These are phyloP conservation scores for Talaromyces sp. DNA, from an alignment of 2,329 filamentous ascomycete genomes.

Conservation along the genomic window DNA sequence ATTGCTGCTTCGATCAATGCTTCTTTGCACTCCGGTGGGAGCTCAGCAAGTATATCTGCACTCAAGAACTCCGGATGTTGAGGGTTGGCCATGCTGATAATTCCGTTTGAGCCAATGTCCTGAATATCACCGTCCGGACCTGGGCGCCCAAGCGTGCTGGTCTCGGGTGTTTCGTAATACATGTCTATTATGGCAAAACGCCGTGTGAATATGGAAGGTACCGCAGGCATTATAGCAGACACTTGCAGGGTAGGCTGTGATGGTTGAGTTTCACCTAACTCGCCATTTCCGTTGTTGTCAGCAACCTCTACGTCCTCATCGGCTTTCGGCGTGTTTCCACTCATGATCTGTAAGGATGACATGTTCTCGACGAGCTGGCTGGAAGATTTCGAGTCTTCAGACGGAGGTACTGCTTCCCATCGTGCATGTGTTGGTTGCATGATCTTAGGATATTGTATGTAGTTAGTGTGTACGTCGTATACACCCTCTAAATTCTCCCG, in stretches of 20 bases:
- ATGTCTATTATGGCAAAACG: constrained; percentile 63
- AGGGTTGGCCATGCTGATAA: constrained; percentile 37
- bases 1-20: constrained; percentile 66
- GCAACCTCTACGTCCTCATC: constrained; percentile 12
- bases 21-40: constrained; percentile 56
- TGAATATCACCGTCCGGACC: constrained; percentile 44
- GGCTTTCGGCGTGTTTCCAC: constrained; percentile 26
- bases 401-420: constrained; percentile 66
- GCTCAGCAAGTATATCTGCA: constrained; percentile 41
- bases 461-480: constrained; percentile 92
- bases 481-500: constrained; percentile 68
- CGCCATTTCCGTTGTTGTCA: constrained; percentile 19
- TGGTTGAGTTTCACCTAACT: constrained; percentile 14
- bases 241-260: constrained; percentile 11
- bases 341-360: constrained; percentile 34
- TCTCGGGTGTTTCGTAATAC: constrained; percentile 55
- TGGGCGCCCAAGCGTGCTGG: constrained; percentile 57
- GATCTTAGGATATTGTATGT: constrained; percentile 77
- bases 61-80: constrained; percentile 35
- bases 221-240: constrained; percentile 48
- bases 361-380: constrained; percentile 32
- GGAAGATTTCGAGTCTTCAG: constrained; percentile 33
- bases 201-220: constrained; percentile 56
- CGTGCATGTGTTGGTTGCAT: constrained; percentile 87
- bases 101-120: constrained; percentile 41